These are phyloP conservation scores for Erigeron canadensis DNA, from an alignment of 129 eudicot species.

Conservation along the genomic window DNA sequence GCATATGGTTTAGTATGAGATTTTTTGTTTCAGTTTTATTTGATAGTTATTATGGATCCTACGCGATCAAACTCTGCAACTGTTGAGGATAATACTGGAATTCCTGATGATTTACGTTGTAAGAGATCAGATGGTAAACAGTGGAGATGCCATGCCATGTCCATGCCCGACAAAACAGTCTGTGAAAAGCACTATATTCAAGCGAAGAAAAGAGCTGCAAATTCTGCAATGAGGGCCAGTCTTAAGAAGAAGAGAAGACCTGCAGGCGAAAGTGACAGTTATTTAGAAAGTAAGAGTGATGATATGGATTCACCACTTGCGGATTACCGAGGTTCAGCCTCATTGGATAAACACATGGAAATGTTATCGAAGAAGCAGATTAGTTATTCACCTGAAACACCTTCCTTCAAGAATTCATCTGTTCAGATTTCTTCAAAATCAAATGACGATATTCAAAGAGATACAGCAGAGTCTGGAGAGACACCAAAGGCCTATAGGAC, in stretches of 20 bases:
- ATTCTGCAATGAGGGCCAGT: slow-evolving; percentile 91
- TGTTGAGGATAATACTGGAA: slow-evolving; percentile 76
- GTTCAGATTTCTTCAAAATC: slow-evolving; percentile 45
- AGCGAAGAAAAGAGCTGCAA: slow-evolving; percentile 98
- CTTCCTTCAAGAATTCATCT: slow-evolving; percentile 43
- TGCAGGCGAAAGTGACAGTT: slow-evolving; percentile 60
- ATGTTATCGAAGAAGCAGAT: slow-evolving; percentile 42
- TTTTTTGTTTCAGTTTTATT: slow-evolving; percentile 18
- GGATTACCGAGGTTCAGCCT: slow-evolving; percentile 49
- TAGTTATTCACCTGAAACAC: slow-evolving; percentile 69
- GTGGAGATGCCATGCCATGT: slow-evolving; percentile 99
- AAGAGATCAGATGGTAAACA: slow-evolving; percentile 98
- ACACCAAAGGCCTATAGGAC: slow-evolving; percentile 55
- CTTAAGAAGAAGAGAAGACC: slow-evolving; percentile 75
- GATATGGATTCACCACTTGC: slow-evolving; percentile 74
- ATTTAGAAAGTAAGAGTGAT: slow-evolving; percentile 87
- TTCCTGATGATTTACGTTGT: slow-evolving; percentile 95
- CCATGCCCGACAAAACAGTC: slow-evolving; percentile 99
- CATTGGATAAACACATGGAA: slow-evolving; percentile 62
- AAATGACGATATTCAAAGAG: slow-evolving; percentile 56
- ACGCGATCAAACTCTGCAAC: slow-evolving; percentile 49
- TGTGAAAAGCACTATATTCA: slow-evolving; percentile 97
- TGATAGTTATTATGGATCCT: slow-evolving; percentile 55
- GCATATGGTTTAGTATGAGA: slow-evolving; percentile 14
- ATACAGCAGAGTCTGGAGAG: slow-evolving; percentile 60